phyloP scores from a whole-genome alignment of 768 basidiomycete species.

The Amanita pseudoporphyria region DNA sequence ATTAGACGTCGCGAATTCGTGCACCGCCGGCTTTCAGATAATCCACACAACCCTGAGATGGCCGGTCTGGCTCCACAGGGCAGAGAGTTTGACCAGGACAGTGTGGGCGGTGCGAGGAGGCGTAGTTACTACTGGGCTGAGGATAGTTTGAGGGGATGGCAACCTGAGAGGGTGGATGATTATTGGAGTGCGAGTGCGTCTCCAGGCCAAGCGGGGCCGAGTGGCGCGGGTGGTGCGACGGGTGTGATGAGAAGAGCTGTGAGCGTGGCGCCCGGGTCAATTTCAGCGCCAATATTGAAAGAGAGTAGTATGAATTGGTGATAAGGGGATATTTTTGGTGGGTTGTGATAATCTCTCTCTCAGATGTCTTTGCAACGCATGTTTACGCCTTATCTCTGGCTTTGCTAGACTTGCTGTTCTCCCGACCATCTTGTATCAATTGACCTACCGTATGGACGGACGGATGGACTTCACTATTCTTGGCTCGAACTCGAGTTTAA shows the following conservation, averaged over 20 bases:
- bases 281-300: constrained; percentile 67
- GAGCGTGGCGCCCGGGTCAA: constrained; percentile 43
- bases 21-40: constrained; percentile 65
- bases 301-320: constrained; percentile 88
- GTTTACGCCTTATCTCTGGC: no score
- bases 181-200: constrained; percentile 20
- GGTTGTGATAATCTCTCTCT: neutral
- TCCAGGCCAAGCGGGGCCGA: constrained; percentile 4
- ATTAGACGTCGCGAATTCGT: constrained; percentile 59
- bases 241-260: constrained; percentile 44
- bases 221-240: constrained; percentile 11
- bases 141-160: constrained; percentile 62
- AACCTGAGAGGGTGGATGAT: constrained; percentile 27
- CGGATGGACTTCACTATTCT: neutral
- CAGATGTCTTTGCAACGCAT: neutral
- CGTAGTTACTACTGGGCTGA: constrained; percentile 84
- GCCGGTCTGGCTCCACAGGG: constrained; percentile 43
- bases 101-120: constrained; percentile 60
- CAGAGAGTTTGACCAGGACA: constrained; percentile 69
- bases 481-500: neutral
- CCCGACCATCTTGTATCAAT: neutral
- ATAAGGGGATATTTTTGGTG: neutral
- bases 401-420: neutral
- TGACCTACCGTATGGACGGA: neutral
- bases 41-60: constrained; percentile 19